Evolutionary conservation across 1,284 basidiomycete species (phyloP).

Genomic region (Cutaneotrichosporon arboriforme): DNA sequence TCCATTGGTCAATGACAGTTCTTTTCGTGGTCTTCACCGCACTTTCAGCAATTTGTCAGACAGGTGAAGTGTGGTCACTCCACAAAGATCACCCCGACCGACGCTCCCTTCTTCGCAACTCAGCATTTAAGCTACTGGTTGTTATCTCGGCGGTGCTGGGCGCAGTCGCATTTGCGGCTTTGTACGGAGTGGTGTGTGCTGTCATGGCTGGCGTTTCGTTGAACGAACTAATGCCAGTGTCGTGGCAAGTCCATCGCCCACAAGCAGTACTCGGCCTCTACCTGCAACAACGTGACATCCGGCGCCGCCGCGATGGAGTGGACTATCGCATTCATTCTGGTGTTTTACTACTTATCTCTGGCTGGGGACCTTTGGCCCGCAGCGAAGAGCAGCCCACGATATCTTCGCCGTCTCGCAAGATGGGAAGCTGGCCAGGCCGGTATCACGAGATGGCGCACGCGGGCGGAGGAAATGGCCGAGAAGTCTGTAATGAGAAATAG

Average conservation of each 20-base stretch:
- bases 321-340: constrained; percentile 48
- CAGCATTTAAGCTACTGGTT: constrained; percentile 50
- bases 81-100: constrained; percentile 50
- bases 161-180: constrained; percentile 50
- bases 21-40: constrained; percentile 52
- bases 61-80: constrained; percentile 49
- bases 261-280: constrained; percentile 16
- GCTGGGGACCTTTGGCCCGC: constrained; percentile 40
- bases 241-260: constrained; percentile 24
- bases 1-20: constrained; percentile 52
- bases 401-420: constrained; percentile 43
- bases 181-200: constrained; percentile 41
- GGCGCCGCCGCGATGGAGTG: constrained; percentile 50
- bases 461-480: background rate
- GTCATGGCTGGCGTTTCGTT: background rate
- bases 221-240: constrained; percentile 22
- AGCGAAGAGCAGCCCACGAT: constrained; percentile 47
- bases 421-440: constrained; percentile 31
- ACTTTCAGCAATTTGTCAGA: constrained; percentile 51
- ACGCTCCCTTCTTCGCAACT: constrained; percentile 47
- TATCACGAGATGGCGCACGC: background rate
- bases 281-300: constrained; percentile 49
- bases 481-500: background rate
- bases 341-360: constrained; percentile 46
- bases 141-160: constrained; percentile 46